Conservation (phyloP, 306 rosid species). For the Quercus alba region DNA sequence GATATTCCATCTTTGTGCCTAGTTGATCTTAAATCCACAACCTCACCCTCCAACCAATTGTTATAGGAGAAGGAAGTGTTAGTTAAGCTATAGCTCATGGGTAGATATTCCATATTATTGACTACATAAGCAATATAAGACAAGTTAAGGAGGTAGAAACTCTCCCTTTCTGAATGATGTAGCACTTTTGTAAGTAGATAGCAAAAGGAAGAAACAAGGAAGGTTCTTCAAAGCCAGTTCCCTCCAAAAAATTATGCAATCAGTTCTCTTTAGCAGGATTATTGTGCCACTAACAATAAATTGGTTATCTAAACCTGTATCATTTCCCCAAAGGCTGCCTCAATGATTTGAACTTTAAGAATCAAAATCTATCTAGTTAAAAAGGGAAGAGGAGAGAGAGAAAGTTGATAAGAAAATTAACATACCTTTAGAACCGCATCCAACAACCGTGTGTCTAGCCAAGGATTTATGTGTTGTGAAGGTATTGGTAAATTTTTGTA, state of each 20-base stretch:
- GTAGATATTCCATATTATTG: neutral
- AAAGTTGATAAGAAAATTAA: neutral
- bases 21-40: too few relatives aligned
- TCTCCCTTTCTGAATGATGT: neutral
- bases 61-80: too few relatives aligned
- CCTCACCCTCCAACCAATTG: too few relatives aligned
- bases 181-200: neutral
- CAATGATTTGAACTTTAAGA: neutral
- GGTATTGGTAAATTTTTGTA: conserved; percentile 12
- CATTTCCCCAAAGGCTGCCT: neutral
- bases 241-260: neutral
- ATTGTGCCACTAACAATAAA: neutral
- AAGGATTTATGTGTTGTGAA: neutral
- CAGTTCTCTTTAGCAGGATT: neutral
- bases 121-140: neutral
- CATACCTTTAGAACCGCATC: conserved; percentile 27
- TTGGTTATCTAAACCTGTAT: neutral
- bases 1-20: too few relatives aligned
- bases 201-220: neutral
- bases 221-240: neutral
- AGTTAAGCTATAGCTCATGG: too few relatives aligned
- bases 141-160: neutral
- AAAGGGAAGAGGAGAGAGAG: neutral
- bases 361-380: neutral
- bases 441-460: neutral